Conservation (phyloP, 2,329 filamentous ascomycete species). For the Aspergillus pseudoviridinutans region DNA sequence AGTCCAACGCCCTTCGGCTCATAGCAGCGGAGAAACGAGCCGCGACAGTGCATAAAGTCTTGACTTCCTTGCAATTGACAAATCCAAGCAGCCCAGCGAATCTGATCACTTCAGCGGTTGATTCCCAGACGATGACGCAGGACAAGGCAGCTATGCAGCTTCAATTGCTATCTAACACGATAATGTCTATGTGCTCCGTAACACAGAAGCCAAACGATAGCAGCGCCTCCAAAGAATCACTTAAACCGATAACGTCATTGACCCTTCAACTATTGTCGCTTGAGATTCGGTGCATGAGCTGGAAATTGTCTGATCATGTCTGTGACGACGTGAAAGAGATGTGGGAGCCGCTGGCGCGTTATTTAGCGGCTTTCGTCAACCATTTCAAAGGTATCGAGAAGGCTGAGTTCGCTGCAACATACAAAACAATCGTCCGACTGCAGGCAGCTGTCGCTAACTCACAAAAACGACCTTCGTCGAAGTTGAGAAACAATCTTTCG, state of each 20-base stretch:
- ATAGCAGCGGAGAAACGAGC: constrained; percentile 32
- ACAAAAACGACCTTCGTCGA: constrained; percentile 22
- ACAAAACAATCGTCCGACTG: constrained; percentile 34
- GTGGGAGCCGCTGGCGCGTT: constrained; percentile 41
- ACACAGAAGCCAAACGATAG: constrained; percentile 14
- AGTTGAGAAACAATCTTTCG: constrained; percentile 19
- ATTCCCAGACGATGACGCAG: constrained; percentile 30
- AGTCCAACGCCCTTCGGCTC: constrained; percentile 38
- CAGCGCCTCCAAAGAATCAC: constrained; percentile 15
- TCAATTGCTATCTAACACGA: constrained; percentile 40
- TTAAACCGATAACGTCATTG: constrained; percentile 29
- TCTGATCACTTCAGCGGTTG: constrained; percentile 35
- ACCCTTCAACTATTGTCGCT: constrained; percentile 41
- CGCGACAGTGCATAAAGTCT: constrained; percentile 29
- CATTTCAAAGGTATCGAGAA: constrained; percentile 32
- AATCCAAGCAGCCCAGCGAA: constrained; percentile 37
- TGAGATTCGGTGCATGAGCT: constrained; percentile 40
- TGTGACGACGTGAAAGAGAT: constrained; percentile 41
- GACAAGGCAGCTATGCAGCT: constrained; percentile 43
- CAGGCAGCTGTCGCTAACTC: constrained; percentile 27
- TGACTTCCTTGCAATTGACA: constrained; percentile 28
- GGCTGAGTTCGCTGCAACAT: constrained; percentile 34
- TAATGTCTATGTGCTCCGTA: constrained; percentile 32
- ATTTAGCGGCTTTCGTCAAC: constrained; percentile 34
- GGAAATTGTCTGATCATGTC: constrained; percentile 40